Evolutionary conservation across 2,329 filamentous ascomycete species (phyloP).

Genomic region (Cryphonectria radicalis): DNA sequence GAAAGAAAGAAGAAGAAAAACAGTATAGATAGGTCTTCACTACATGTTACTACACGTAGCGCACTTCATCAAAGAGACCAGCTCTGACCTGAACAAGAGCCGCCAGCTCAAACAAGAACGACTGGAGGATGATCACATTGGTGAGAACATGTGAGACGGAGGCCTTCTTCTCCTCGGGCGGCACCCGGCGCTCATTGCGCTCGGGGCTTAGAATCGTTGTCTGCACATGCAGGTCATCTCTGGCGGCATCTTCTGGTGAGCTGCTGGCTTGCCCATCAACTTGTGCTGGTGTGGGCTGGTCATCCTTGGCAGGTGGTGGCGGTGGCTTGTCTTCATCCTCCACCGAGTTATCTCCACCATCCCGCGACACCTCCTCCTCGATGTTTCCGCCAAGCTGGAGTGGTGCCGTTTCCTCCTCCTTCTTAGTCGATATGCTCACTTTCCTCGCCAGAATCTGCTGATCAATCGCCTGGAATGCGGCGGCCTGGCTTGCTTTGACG

Average conservation of each 20-base stretch:
- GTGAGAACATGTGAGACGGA: conserved; percentile 80
- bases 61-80: conserved; percentile 76
- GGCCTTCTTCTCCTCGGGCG: conserved; percentile 49
- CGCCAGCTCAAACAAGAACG: conserved; percentile 77
- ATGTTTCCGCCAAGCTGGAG: conserved; percentile 48
- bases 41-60: conserved; percentile 50
- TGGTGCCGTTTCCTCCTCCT: conserved; percentile 51
- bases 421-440: conserved; percentile 52
- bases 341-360: conserved; percentile 13
- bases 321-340: conserved; percentile 34
- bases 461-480: conserved; percentile 67
- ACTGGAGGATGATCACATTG: conserved; percentile 78
- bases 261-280: conserved; percentile 6
- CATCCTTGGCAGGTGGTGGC: conserved; percentile 28
- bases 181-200: neutral
- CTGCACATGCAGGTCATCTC: conserved; percentile 25
- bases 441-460: conserved; percentile 62
- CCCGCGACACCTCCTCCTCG: conserved; percentile 30
- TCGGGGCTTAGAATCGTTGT: conserved; percentile 16
- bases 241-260: neutral
- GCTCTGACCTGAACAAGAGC: conserved; percentile 76
- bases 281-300: conserved; percentile 14
- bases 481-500: conserved; percentile 54
- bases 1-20: neutral
- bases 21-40: neutral